Base-by-base conservation (phyloP, 176 grass and related monocot genomes). In the Oryza brachyantha region DNA sequence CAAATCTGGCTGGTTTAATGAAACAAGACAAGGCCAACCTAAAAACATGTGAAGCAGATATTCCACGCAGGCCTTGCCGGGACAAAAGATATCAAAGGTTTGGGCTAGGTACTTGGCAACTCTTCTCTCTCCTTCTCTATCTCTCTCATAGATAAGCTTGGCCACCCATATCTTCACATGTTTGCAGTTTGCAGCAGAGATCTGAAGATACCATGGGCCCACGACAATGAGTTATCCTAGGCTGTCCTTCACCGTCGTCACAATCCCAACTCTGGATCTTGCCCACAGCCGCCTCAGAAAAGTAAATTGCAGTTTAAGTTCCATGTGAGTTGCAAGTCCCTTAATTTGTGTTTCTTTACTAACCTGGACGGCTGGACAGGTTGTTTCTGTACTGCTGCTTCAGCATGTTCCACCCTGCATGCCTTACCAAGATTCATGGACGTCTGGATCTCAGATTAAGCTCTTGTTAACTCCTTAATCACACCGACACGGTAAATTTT, bases 21-120 rank as follows among this genome's bases (percentile, higher is more conserved):
- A 84, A 81, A 80, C 70, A 58, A 57, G 52, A 80, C 68, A 19
- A 77, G 48, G 87, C 72, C 78, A 81, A 32, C 66, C 82, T 89
- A 85, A 66, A 65, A 52, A 75, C 87, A 85, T 89, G 82, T 89
- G 87, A 84, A 72, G 66, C 78, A 85, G 87, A 89, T 89, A 89
- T 85, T 71, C 79, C 78, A 81, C 58, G 72, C 82, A 85, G 72
- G 66, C 12, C 74, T 89, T 89, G 77, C 82, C 82, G 77, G 72
- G 82, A 72, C 79, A 45, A 71, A 76, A 84, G 77, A 84, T 89
- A 85, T 81, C 72, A 85, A 22, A 73, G 66, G 68, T 65, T 81
- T 84, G n/a, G 38, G 72, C 68, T 66, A 40, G 22, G 61, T 45
- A 64, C 54, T 62, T 74, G 61, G 75, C 80, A 78, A 57, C 41